Evolutionary conservation across 257 asterid genomes (phyloP), one percentile per base, ranked within the genome.

Genomic region (Solanum sejunctum): DNA sequence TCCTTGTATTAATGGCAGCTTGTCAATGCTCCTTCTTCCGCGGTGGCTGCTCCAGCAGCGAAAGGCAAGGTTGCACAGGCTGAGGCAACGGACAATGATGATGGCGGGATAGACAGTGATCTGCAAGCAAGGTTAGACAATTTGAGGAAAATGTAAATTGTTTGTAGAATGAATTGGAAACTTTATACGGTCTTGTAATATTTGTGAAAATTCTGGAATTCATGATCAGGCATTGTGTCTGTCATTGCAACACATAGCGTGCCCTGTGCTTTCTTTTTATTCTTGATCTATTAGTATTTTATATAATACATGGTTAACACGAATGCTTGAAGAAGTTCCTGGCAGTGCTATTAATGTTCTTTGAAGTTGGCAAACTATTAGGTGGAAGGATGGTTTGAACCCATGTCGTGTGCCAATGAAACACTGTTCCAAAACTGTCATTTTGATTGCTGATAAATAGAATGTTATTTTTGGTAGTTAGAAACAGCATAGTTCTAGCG

Each of bases 71-170:
- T 95, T 82, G 94, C 98, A 77, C 99, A 96, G 85, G 98, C 96
- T 67, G 99, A 95, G 88, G 89, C 97, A 47, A 90, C 96, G 0
- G 97, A 95, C 83, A 91, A 86, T 83, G 99, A 96, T 23, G 98
- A 93, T 1, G 89, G 93, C 4, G 98, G 97, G 54, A 96, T 96
- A 85, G 99, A 96, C 87, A 95, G 96, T 82, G 99, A 96, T 86
- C 94, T 96, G 84, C 99, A 96, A 90, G 98, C 98, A 85, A 93
- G 99, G 95, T 91, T 96, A 91, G 99, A 96, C 91, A 96, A 96
- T 84, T 85, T 96, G 94, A 95, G 99, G 90, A 95, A 80, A 91
- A 95, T 95, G 98, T 96, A 89, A 88, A 83, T 85, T 57, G 66
- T 60, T 28, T 86, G 16, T 21, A 69, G 20, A 87, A 67, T 81